Evolutionary conservation across 2,329 filamentous ascomycete genomes (phyloP).

Genomic region (Cladosporium phlei): DNA sequence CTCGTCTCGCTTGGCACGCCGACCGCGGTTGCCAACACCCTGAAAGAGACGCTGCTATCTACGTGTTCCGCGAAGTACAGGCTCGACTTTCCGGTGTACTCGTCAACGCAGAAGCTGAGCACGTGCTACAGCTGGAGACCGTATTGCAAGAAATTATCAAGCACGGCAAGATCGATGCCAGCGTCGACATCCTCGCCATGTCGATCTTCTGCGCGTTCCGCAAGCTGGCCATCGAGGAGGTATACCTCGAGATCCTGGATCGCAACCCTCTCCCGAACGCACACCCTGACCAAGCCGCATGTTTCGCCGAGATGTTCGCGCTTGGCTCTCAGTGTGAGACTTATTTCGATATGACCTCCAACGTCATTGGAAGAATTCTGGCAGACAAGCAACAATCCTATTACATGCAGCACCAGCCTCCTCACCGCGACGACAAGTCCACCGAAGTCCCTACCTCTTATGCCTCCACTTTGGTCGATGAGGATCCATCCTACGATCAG

Average conservation of each 20-base stretch:
- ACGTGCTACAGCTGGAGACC: conserved; percentile 14
- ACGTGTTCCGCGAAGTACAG: conserved; percentile 36
- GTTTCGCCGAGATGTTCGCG: conserved; percentile 60
- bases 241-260: conserved; percentile 59
- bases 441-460: conserved; percentile 21
- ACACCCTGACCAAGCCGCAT: conserved; percentile 59
- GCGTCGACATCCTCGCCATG: conserved; percentile 52
- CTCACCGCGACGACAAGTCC: conserved; percentile 17
- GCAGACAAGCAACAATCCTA: conserved; percentile 19
- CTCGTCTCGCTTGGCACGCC: conserved; percentile 40
- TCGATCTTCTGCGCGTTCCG: conserved; percentile 55
- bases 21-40: conserved; percentile 37
- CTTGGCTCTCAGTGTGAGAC: conserved; percentile 59
- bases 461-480: conserved; percentile 16
- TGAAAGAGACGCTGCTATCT: conserved; percentile 30
- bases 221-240: conserved; percentile 55
- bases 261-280: conserved; percentile 58
- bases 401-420: conserved; percentile 20
- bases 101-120: conserved; percentile 13
- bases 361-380: conserved; percentile 19
- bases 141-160: conserved; percentile 13
- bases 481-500: conserved; percentile 7
- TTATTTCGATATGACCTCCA: conserved; percentile 52
- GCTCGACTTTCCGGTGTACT: conserved; percentile 16
- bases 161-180: conserved; percentile 18